Base-by-base conservation (phyloP, 1,284 basidiomycete species). In the Cerrena zonata region DNA sequence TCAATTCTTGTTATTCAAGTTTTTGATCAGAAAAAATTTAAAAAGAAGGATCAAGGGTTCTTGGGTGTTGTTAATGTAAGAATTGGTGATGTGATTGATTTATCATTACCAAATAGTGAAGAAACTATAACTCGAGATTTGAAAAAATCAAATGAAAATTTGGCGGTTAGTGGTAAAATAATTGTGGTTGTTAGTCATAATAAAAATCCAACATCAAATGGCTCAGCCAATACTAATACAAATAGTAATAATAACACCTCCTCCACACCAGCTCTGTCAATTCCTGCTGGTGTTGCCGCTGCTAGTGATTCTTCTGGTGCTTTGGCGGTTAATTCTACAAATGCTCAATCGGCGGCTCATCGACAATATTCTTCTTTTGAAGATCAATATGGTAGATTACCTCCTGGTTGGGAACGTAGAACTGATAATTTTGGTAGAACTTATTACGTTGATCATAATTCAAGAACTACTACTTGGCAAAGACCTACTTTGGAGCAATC, bases 1-100 rank as follows among this genome's bases (percentile, higher is more conserved):
- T 96, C 93, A 39, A 84, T 90, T 61, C 82, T 99, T 55, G 85
- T 88, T n/a, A 91, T 98, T 46, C 94, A 98, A 74, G 89, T 98
- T 61, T 98, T 98, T 65, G 95, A 99, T 75, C 91, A 97, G 72
- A 85, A 88, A 68, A 96, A 96, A 73, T 98, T 96, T 77, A 97
- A 88, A 76, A 89, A 90, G 70, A 86, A 90, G 64, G 94, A 99
- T 69, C 95, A 99, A 74, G 95, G 94, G 58, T 85, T 84, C 60
- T 77, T 96, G 41, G 93, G 93, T 51, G 89, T 95, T 23, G 86
- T 94, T 69, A 95, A 94, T 65, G 78, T 95, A 56, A 80, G 89
- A 53, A 89, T 91, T 46, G 70, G 84, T 48, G 87, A 92, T 64
- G 88, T 89, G 18, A 75, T 94, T 47, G 82, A 91, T 59, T 74